Evolutionary conservation across 1,139 yeast genomes (phyloP), one percentile per base, ranked within the genome.

Genomic region (Geotrichum fermentans): DNA sequence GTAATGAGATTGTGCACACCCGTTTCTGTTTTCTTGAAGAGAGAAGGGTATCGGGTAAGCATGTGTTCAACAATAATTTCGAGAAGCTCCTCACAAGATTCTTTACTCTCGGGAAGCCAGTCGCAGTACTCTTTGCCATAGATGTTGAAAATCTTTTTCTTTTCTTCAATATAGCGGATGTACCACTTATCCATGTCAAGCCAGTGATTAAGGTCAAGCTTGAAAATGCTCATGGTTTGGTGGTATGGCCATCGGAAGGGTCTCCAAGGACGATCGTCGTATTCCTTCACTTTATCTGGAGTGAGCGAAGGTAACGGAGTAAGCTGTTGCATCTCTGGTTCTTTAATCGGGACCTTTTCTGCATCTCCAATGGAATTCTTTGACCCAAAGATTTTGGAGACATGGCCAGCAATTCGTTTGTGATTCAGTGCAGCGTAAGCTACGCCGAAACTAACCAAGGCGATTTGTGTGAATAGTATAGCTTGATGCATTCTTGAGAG

Each of bases 181-280:
- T 81, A 83, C 65, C 80, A 82, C 62, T 80, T 82, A 63, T 83
- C 89, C 89, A 83, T 83, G 59, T 82, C 89, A 51, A 83, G 68
- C 90, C 89, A 83, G 62, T 83, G 86, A 62, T 82, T 80, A 29
- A 81, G 71, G 58, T 82, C 86, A 32, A 83, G 72, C 61, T 79
- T 79, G 69, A 74, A 82, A 46, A 82, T 80, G 13, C 84, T 77
- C 90, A 83, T 83, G 1, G 89, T 83, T 65, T 83, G 90, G 62
- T 82, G 88, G 61, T 82, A 82, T 20, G 89, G 89, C 83, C 85
- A 81, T 60, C 89, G 70, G 66, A 83, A 83, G 3, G 89, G 88
- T 64, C 90, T 72, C 89, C 90, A 83, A 13, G 89, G 88, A 62
- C 89, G 73, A 58, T 81, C 89, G 56, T 82, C 86, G 60, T 81